Evolutionary conservation across 2,329 filamentous ascomycete species (phyloP), one percentile per base, ranked within the genome.

Genomic region (Lachnellula subtilissima): DNA sequence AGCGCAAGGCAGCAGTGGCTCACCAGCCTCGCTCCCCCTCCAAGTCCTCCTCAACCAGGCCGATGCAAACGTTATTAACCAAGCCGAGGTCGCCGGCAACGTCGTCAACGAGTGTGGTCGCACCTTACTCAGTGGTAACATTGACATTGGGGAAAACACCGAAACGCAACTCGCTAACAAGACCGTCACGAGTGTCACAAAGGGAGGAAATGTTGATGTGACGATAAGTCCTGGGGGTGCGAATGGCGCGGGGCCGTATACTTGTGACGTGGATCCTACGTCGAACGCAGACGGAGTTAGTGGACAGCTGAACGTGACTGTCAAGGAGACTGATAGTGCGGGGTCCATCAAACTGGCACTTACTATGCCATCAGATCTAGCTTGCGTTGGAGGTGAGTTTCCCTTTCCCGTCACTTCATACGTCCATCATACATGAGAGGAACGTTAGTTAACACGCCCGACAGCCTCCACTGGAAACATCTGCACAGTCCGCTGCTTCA

Each of bases 21-120:
- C 57, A 8, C 50, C 52, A 22, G 53, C 53, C 28, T 53, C 55
- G 50, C 32, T 57, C 12, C 46, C 35, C 25, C 48, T 56, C 5
- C 55, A 58, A 53, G 50, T 60, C 35, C 22, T 52, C 19, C 17
- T 42, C 8, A 49, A 23, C 23, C 37, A 49, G 35, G 40, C 12
- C 23, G 50, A 54, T 48, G 53, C 82, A 12, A 85, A 82, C 52
- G 77, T 86, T 65, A 87, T 87, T 70, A 76, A 78, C 52, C 79
- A 83, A 53, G 77, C 76, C 14, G 76, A 83, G 72, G 77, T 82
- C 63, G 59, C 61, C 5, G 70, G 73, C 53, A 81, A 81, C 62
- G 67, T 79, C 6, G 81, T 82, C 50, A 83, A 82, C 63, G 76
- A 80, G 56, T 87, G 85, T 65, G 85, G 85, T 48, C 78, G 84